Conservation (phyloP, 805 yeast species). For the Spathaspora sp. region DNA sequence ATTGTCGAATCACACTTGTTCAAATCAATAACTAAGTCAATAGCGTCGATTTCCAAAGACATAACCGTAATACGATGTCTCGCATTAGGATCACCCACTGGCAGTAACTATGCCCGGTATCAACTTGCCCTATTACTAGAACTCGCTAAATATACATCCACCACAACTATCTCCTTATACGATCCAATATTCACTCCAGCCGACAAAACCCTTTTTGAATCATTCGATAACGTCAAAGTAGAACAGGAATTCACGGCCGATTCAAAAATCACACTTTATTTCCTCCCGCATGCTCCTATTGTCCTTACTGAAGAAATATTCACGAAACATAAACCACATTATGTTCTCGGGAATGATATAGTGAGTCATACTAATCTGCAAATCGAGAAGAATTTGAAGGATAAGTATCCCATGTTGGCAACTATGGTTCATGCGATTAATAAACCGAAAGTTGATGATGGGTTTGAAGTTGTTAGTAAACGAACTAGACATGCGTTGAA, state of each 20-base stretch:
- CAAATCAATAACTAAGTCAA: neutral
- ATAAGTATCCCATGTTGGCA: constrained; percentile 42
- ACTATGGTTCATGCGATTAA: constrained; percentile 25
- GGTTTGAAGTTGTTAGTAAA: constrained; percentile 14
- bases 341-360: constrained; percentile 50
- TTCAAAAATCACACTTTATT: constrained; percentile 39
- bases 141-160: constrained; percentile 22
- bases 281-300: constrained; percentile 75
- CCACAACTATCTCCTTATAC: constrained; percentile 41
- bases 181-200: constrained; percentile 59
- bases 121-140: constrained; percentile 61
- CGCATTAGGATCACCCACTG: constrained; percentile 67
- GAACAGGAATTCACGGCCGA: constrained; percentile 12
- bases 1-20: neutral
- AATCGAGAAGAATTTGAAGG: constrained; percentile 37
- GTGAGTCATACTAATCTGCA: constrained; percentile 52
- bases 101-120: constrained; percentile 55
- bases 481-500: constrained; percentile 20
- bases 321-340: constrained; percentile 26
- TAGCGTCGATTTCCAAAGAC: neutral
- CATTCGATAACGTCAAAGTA: constrained; percentile 4
- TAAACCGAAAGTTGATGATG: constrained; percentile 10
- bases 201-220: constrained; percentile 36
- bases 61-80: constrained; percentile 51
- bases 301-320: constrained; percentile 44